These are phyloP conservation scores for Clonostachys rosea DNA, from an alignment of 2,329 filamentous ascomycete species.

Conservation along the genomic window DNA sequence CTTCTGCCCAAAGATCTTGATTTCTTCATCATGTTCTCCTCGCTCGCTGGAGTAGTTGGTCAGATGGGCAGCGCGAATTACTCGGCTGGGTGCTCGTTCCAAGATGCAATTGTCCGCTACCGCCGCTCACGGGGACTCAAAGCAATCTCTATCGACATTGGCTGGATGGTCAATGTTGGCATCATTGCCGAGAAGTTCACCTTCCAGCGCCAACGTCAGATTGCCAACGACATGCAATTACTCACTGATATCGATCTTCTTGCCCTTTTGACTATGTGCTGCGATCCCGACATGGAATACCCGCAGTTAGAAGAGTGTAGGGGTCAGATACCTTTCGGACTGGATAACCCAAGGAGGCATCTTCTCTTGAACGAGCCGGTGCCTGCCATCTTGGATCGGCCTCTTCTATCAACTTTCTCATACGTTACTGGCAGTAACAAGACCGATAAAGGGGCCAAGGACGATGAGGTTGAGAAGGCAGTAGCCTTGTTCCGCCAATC, in stretches of 20 bases:
- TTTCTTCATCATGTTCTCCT: conserved; percentile 13
- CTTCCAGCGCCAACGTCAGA: neutral
- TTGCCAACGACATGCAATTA: neutral
- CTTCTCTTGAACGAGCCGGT: neutral
- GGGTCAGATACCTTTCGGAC: neutral
- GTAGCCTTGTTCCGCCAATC: neutral
- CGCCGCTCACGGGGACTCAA: neutral
- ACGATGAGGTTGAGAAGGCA: neutral
- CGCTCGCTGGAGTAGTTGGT: conserved; percentile 17
- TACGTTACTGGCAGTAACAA: neutral
- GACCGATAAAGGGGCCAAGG: neutral
- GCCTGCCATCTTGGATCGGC: neutral
- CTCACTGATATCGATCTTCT: neutral
- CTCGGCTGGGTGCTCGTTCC: conserved; percentile 20
- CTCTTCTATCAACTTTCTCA: neutral
- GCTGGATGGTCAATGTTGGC: conserved; percentile 12
- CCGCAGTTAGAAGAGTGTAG: neutral
- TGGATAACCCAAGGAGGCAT: neutral
- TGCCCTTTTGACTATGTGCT: neutral
- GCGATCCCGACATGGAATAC: neutral
- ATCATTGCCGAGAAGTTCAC: conserved; percentile 2
- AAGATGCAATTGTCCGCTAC: conserved; percentile 22
- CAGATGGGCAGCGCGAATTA: conserved; percentile 24
- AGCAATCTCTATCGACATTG: conserved; percentile 8
- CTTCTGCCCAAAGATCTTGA: conserved; percentile 1